A percentile compares a stretch with the other conserved stretches of the same genome.
Conservation (phyloP, 108 stramenopile species). For the Hondaea fermentalgiana region DNA sequence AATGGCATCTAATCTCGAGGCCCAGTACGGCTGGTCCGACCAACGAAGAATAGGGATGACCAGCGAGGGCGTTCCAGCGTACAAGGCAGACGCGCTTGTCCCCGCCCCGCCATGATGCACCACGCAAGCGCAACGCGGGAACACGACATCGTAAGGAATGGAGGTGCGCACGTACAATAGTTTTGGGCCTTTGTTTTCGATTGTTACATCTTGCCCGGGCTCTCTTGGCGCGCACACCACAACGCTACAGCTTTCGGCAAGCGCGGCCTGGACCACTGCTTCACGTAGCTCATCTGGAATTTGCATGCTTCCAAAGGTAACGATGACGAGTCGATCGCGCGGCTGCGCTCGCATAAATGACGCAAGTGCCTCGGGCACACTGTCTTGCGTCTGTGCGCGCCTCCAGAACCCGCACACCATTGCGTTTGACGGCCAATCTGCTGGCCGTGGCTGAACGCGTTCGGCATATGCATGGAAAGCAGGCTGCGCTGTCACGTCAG, state of each 20-base stretch:
- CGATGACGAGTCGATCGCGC: neutral
- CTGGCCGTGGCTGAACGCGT: neutral
- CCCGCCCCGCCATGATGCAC: slow-evolving; percentile 79
- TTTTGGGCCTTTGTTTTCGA: neutral
- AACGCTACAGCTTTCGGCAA: neutral
- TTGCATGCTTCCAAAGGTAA: neutral
- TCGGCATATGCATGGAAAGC: neutral
- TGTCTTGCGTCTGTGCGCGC: neutral
- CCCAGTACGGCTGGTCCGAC: slow-evolving; percentile 27
- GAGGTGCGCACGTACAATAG: neutral
- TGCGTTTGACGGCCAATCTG: neutral
- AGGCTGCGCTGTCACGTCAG: neutral
- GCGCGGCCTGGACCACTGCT: neutral
- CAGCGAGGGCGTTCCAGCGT: slow-evolving; percentile 58
- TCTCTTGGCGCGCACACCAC: neutral
- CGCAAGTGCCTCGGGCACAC: neutral
- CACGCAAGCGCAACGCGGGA: slow-evolving; percentile 59
- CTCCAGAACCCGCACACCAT: neutral
- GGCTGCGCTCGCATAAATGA: neutral
- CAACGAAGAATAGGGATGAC: slow-evolving; percentile 57
- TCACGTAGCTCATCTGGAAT: neutral
- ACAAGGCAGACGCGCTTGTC: slow-evolving; percentile 63
- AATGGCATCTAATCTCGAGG: neutral
- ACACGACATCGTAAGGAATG: slow-evolving; percentile 61
- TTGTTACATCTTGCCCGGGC: neutral